Conservation (phyloP, 108 stramenopile species). For the Nitzschia sp. region DNA sequence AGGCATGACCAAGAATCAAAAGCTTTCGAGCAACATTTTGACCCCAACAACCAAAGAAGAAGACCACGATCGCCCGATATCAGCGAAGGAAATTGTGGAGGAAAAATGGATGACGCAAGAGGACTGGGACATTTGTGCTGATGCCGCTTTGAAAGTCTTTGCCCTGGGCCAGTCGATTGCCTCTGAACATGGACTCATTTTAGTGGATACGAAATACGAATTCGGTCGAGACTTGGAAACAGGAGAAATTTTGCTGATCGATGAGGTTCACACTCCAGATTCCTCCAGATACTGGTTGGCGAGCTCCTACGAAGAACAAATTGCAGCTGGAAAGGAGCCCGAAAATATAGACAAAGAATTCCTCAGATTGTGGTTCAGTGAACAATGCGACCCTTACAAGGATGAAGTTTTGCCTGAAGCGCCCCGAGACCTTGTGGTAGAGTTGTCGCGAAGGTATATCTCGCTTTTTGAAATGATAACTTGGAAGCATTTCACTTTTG, state of each 20-base stretch:
- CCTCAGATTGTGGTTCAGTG: constrained; percentile 93
- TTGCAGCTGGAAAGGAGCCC: constrained; percentile 88
- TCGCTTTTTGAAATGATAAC: constrained; percentile 97
- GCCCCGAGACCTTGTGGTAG: constrained; percentile 92
- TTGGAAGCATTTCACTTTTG: constrained; percentile 83
- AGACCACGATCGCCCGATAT: constrained; percentile 97
- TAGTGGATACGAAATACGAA: constrained; percentile 99
- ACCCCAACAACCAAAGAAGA: constrained; percentile 99
- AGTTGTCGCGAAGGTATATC: constrained; percentile 94
- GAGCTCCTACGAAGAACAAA: constrained; percentile 81
- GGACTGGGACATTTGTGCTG: constrained; percentile 81
- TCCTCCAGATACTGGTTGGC: constrained; percentile 97
- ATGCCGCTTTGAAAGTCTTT: constrained; percentile 79
- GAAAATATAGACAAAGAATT: constrained; percentile 99
- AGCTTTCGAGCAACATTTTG: constrained; percentile 71
- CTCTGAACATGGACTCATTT: constrained; percentile 84
- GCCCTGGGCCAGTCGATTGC: constrained; percentile 89
- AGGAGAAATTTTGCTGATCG: constrained; percentile 90
- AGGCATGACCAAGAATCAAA: constrained; percentile 95
- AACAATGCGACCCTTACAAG: constrained; percentile 98
- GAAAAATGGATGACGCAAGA: constrained; percentile 89
- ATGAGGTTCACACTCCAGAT: constrained; percentile 99
- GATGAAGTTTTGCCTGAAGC: constrained; percentile 93
- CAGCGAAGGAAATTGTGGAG: constrained; percentile 82
- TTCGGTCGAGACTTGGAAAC: constrained; percentile 87